Percentiles rank a stretch among this genome's conserved stretches.
Evolutionary conservation across 2,329 filamentous ascomycete species (phyloP).

Genomic region (Parastagonospora avenae): DNA sequence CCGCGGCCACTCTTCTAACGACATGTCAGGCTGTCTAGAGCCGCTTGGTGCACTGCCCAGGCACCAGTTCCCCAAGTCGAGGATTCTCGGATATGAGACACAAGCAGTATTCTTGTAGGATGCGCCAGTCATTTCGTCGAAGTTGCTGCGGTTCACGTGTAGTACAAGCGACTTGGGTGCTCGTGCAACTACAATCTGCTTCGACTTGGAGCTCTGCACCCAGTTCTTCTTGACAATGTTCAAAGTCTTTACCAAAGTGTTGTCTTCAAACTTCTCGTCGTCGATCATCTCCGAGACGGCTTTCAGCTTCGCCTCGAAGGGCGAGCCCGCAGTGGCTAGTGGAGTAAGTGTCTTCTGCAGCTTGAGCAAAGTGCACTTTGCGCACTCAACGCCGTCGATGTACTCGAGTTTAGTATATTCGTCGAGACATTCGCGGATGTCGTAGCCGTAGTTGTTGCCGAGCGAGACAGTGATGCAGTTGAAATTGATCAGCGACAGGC

Average conservation of each 20-base stretch:
- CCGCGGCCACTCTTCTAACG: constrained; percentile 70
- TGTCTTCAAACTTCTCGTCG: constrained; percentile 72
- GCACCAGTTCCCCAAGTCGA: constrained; percentile 86
- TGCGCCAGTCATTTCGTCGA: constrained; percentile 79
- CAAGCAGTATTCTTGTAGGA: constrained; percentile 83
- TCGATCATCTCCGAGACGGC: constrained; percentile 74
- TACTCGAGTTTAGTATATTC: constrained; percentile 83
- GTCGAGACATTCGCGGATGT: constrained; percentile 79
- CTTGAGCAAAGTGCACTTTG: constrained; percentile 80
- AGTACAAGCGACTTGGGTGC: constrained; percentile 80
- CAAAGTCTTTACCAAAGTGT: constrained; percentile 56
- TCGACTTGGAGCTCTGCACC: constrained; percentile 81
- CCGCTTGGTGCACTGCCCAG: constrained; percentile 62
- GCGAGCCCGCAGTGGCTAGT: constrained; percentile 38
- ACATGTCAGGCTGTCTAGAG: constrained; percentile 32
- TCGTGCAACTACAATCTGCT: constrained; percentile 84
- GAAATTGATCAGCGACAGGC: constrained; percentile 88
- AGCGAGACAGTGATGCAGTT: constrained; percentile 90
- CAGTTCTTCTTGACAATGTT: constrained; percentile 64
- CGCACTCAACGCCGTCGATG: constrained; percentile 89
- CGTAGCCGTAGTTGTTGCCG: constrained; percentile 65
- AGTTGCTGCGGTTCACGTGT: constrained; percentile 90
- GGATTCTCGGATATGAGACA: constrained; percentile 73
- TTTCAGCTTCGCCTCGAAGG: constrained; percentile 62
- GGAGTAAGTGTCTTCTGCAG: constrained; percentile 50